Evolutionary conservation across 495 filamentous ascomycete species (phyloP), one percentile per base, ranked within the genome.

Genomic region (Trichodelitschia bisporula): DNA sequence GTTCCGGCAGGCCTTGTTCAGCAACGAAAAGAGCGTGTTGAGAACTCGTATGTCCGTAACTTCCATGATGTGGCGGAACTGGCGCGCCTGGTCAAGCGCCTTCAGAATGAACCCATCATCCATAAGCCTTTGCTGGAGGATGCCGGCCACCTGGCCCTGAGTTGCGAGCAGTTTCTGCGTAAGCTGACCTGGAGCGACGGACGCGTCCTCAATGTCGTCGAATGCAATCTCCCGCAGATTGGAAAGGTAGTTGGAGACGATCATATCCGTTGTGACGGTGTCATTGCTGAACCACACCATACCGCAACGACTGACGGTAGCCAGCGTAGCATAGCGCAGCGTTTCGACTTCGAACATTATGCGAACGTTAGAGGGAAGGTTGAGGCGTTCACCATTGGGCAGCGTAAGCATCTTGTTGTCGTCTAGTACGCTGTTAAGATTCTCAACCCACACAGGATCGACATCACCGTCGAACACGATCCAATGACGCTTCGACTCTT

Each of bases 261-360:
- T 79, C 79, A 99, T 92, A 39, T 61, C 64, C 4, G 78, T 64
- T 13, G 77, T 83, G 24, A 99, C 82, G 12, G 79, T 95, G 43
- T 99, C 89, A 37, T 89, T 83, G 45, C 83, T 95, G 54, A 93
- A 95, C 86, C 86, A 99, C 4, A 99, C 86, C 86, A 99, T 99
- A 59, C 86, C 86, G 53, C 86, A 99, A 54, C 86, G 80, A 72
- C 72, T 80, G 41, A 99, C 86, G 23, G 86, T 99, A 23, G 86
- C 86, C 24, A 95, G 62, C 0, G 86, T 99, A 23, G 86, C 86
- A 48, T 99, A 99, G 43, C 84, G 90, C 24, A 99, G 59, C n/a
- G 69, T 95, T 55, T 95, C 89, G 16, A 99, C 86, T 55, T 99
- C 86, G 38, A 99, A 99, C 78, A 99, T 89, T 50, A 99, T 89